A percentile compares a stretch with the other conserved stretches of the same genome.
These are phyloP conservation scores for Mortierella claussenii DNA, from an alignment of 192 early-diverging fungal genomes.

Conservation along the genomic window DNA sequence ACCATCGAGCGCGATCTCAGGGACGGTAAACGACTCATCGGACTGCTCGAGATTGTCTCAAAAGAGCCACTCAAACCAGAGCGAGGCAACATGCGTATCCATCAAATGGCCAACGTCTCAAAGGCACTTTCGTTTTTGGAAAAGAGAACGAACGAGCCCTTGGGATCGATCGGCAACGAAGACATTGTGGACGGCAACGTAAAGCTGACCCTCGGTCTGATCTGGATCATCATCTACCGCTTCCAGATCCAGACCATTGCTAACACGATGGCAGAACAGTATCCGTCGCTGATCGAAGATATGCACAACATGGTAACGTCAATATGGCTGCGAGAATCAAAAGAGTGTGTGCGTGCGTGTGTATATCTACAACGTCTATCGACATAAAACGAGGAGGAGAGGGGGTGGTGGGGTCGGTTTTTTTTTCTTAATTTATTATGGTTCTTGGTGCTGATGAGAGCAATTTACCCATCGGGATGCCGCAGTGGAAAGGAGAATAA, in stretches of 20 bases:
- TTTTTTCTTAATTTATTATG: constrained; percentile 39
- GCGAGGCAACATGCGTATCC: constrained; percentile 78
- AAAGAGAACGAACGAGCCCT: constrained; percentile 51
- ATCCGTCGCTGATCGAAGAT: constrained; percentile 43
- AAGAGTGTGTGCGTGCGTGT: no score
- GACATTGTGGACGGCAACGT: constrained; percentile 82
- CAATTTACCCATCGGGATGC: constrained; percentile 1
- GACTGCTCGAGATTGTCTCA: constrained; percentile 77
- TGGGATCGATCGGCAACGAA: constrained; percentile 78
- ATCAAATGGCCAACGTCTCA: constrained; percentile 81
- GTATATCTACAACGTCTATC: no score
- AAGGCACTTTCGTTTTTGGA: constrained; percentile 76
- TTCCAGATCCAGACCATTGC: constrained; percentile 63
- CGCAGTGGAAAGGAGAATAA: not conserved
- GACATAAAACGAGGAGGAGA: no score
- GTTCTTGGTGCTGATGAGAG: constrained; percentile 14
- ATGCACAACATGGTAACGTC: constrained; percentile 42
- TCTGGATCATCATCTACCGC: constrained; percentile 67
- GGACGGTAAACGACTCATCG: constrained; percentile 76
- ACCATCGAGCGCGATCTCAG: constrained; percentile 70
- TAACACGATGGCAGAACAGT: constrained; percentile 46
- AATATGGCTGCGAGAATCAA: no score
- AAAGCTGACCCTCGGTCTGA: constrained; percentile 69
- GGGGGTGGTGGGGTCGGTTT: no score
- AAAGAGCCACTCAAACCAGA: constrained; percentile 79